Conservation (phyloP, 2,329 filamentous ascomycete genomes). For the Thelonectria rubi region DNA sequence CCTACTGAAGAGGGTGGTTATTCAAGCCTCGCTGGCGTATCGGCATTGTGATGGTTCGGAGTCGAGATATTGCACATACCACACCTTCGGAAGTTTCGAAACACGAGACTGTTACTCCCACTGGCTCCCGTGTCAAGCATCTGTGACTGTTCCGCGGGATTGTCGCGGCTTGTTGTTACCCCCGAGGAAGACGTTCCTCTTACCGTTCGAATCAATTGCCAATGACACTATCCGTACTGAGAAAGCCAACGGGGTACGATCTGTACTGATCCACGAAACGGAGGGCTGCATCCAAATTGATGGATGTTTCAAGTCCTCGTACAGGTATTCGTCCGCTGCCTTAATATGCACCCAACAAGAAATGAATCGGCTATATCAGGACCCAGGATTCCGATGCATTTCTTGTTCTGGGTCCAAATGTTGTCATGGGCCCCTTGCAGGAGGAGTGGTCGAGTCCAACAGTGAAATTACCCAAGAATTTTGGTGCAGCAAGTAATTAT, state of each 20-base stretch:
- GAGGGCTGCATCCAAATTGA: background rate
- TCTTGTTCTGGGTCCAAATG: background rate
- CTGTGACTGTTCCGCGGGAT: background rate
- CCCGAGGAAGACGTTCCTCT: too few species aligned
- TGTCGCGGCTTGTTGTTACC: too few species aligned
- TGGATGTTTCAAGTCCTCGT: background rate
- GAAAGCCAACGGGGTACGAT: too few species aligned
- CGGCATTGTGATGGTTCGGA: slow-evolving; percentile 34
- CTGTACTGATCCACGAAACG: too few species aligned
- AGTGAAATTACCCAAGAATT: slow-evolving; percentile 1
- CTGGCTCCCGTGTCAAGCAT: background rate
- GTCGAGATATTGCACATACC: slow-evolving; percentile 32
- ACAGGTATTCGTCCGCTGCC: background rate
- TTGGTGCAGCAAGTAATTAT: background rate
- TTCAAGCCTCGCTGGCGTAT: slow-evolving; percentile 23
- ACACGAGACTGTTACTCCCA: slow-evolving; percentile 16
- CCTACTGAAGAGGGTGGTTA: slow-evolving; percentile 32
- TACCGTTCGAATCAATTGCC: too few species aligned
- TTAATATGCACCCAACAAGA: background rate
- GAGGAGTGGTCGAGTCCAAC: background rate
- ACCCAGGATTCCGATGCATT: background rate
- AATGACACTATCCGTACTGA: too few species aligned
- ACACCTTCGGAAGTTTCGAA: slow-evolving; percentile 24
- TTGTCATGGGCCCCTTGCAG: background rate
- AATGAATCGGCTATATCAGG: background rate